Evolutionary conservation across 192 early-diverging fungal species (phyloP), one percentile per base, ranked within the genome.

Genomic region (Hyaloraphidium curvatum): DNA sequence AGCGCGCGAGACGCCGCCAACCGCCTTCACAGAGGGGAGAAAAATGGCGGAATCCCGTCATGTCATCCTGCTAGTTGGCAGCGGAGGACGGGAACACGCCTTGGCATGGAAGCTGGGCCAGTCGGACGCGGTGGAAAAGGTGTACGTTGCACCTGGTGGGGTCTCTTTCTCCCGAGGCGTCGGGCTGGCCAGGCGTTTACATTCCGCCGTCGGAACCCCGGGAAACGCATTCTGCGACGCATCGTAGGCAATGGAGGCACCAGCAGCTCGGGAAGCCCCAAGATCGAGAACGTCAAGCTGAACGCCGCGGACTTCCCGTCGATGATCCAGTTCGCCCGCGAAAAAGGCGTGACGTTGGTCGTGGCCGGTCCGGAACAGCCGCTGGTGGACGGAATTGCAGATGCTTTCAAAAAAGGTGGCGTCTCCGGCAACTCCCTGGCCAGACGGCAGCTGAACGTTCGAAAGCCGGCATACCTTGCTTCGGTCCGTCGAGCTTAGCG

Each of bases 311-410:
- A 85, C 56, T 90, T 90, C 65, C 62, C 71, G 7, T 76, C 70
- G 25, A 66, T 97, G 56, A 75, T 84, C 29, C 63, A 74, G 48
- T 90, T 92, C 68, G 83, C 86, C 39, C 56, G 78, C 40, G 59
- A 82, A 54, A 83, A 92, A 65, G 63, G 80, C 23, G 83, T 81
- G 74, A 58, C 54, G 27, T 2, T 14, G 43, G 54, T 92, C 30
- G 75, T 98, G 43, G 81, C 87, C 22, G 95, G 95, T 11, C 95
- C 95, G 13, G 95, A 98, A 67, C 89, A 91, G 65, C 91, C 91
- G 30, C 71, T 98, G 40, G 89, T 94, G 39, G 89, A 95, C 57
- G 95, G 95, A 29, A 82, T 94, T 35, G 67, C 76, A 28, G 64
- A 69, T 25, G 75, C 67, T 17, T 96, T 93, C 75, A 87, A 82